These are phyloP conservation scores for Paralagenidium karlingii DNA, from an alignment of 352 stramenopile species.

Conservation along the genomic window DNA sequence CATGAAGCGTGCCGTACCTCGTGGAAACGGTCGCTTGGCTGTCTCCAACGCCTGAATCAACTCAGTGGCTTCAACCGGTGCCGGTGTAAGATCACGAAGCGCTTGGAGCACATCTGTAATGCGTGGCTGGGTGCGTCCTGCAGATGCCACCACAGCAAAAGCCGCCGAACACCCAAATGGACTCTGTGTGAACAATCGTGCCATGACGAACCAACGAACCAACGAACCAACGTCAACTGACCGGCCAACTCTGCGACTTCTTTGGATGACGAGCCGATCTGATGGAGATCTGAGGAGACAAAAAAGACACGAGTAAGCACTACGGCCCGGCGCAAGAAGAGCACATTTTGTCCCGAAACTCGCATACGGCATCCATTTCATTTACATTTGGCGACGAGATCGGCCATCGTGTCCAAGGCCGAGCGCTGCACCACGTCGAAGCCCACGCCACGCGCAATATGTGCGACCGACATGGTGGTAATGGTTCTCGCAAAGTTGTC, in stretches of 20 bases:
- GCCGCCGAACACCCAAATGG: too few relatives aligned
- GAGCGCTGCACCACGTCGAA: conserved; percentile 42
- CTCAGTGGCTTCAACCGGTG: conserved; percentile 26
- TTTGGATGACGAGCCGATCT: conserved; percentile 28
- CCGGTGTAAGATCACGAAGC: conserved; percentile 27
- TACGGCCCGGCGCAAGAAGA: conserved; percentile 1
- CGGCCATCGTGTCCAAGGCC: conserved; percentile 27
- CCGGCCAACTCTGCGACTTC: conserved; percentile 35
- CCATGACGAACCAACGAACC: too few relatives aligned
- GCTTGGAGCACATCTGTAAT: conserved; percentile 31
- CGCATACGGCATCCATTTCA: conserved; percentile 7
- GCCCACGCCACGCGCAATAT: conserved; percentile 30
- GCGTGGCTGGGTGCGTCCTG: conserved; percentile 27
- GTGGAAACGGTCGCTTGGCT: conserved; percentile 32
- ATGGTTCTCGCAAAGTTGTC: conserved; percentile 36
- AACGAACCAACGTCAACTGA: not conserved
- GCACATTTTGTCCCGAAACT: conserved; percentile 3
- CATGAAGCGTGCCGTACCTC: conserved; percentile 1
- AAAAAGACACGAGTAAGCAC: too few relatives aligned
- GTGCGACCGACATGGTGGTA: conserved; percentile 30
- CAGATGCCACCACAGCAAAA: too few relatives aligned
- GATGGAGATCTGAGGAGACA: conserved; percentile 24
- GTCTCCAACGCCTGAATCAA: conserved; percentile 38
- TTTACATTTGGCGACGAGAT: conserved; percentile 38
- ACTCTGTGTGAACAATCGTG: too few relatives aligned